Percentiles rank a stretch among this genome's conserved stretches.
These are phyloP conservation scores for Torulaspora franciscae DNA, from an alignment of 805 yeast genomes.

Conservation along the genomic window DNA sequence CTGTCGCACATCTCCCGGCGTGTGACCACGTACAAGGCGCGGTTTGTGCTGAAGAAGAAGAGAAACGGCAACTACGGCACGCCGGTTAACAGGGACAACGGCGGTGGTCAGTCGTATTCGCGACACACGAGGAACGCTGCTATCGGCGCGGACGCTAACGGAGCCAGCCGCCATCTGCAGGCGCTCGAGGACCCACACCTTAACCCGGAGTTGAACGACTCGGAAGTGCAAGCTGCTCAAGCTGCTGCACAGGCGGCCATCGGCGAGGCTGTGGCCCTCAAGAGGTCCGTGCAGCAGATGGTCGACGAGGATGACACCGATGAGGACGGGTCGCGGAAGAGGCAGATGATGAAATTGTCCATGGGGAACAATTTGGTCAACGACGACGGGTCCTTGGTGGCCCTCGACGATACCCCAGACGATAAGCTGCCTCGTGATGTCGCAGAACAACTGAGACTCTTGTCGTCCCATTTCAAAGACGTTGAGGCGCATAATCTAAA, in stretches of 20 bases:
- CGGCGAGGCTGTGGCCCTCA: slow-evolving; percentile 20
- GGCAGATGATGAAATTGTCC: slow-evolving; percentile 16
- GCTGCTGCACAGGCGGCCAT: slow-evolving; percentile 32
- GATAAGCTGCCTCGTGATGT: slow-evolving; percentile 35
- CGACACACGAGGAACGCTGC: slow-evolving; percentile 9
- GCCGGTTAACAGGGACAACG: slow-evolving; percentile 4
- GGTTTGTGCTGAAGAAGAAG: slow-evolving; percentile 34
- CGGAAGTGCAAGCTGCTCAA: slow-evolving; percentile 21
- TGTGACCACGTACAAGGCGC: slow-evolving; percentile 35
- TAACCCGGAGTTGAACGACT: slow-evolving; percentile 14
- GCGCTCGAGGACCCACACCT: slow-evolving; percentile 8
- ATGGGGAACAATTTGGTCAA: slow-evolving; percentile 11
- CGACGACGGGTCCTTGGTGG: slow-evolving; percentile 23
- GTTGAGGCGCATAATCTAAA: slow-evolving; percentile 23
- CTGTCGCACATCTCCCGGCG: slow-evolving; percentile 32
- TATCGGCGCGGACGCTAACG: not conserved
- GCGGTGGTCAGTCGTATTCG: not conserved
- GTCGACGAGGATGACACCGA: slow-evolving; percentile 15
- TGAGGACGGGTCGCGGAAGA: slow-evolving; percentile 16
- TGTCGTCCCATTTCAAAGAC: slow-evolving; percentile 36
- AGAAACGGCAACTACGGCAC: slow-evolving; percentile 31
- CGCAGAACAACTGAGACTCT: slow-evolving; percentile 34
- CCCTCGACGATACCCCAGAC: slow-evolving; percentile 30
- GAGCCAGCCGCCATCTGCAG: slow-evolving; percentile 1
- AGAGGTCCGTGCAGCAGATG: slow-evolving; percentile 18